Evolutionary conservation across 805 yeast genomes (phyloP), one percentile per base, ranked within the genome.

Genomic region (Wickerhamiella alocasiicola): DNA sequence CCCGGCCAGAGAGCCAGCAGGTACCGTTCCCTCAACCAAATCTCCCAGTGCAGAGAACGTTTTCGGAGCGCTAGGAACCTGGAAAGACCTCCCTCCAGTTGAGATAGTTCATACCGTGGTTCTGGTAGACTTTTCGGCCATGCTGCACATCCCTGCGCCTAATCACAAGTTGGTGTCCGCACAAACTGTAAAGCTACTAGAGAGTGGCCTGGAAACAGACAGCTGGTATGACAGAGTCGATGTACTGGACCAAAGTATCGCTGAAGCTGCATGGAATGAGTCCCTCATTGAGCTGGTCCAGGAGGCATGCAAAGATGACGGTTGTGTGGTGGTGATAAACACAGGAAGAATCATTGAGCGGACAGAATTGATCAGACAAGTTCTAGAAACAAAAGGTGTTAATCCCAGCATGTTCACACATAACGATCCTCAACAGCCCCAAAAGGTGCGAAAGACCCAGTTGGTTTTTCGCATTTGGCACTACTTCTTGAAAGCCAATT

Each of bases 381-480:
- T 45, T 9, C 42, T 51, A 5, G 26, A 7, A 9, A n/a, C 19
- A 6, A 36, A 30, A 12, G 52, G 52, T 4, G 17, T 51, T 12
- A 13, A n/a, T 2, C 23, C 21, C 11, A 49, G 46, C 31, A 45
- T 49, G 35, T n/a, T 45, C 12, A 38, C 45, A 3, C 32, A 37
- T 24, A 46, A 48, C 5, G 51, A 52, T 32, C 32, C 46, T 25
- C n/a, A 15, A 18, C 41, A 39, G 27, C 39, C 44, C 7, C 19
- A 25, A 13, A 31, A 30, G 16, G 16, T 30, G 5, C 30, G 37
- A 9, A 39, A 36, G 27, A 33, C 41, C 17, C 46, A 44, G 28
- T 39, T 50, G 32, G 42, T 52, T 9, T 40, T 36, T 20, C 43
- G 43, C 28, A 45, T 52, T 9, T 41, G 49, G 41, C 45, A 34